Conservation (phyloP, 192 early-diverging fungal genomes). For the Linnemannia hyalina region DNA sequence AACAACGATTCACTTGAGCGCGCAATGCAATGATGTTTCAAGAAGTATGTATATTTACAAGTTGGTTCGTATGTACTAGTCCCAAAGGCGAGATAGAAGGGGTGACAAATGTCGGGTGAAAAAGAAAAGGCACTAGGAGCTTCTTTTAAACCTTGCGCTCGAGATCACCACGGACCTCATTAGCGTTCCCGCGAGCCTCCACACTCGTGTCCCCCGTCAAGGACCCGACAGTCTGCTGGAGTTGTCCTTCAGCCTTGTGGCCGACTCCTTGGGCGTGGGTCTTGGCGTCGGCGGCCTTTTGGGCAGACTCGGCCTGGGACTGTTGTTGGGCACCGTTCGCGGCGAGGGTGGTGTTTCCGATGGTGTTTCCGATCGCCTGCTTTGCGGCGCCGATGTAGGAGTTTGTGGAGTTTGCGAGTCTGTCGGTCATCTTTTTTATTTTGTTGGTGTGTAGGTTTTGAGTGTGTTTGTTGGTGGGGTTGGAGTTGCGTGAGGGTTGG, state of each 20-base stretch:
- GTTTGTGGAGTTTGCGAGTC: slow-evolving; percentile 8
- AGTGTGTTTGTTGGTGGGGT: background rate
- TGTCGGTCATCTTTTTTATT: slow-evolving; percentile 2
- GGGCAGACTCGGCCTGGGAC: slow-evolving; percentile 11
- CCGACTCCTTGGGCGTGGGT: background rate
- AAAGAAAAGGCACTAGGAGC: background rate
- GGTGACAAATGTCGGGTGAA: no score
- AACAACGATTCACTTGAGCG: background rate
- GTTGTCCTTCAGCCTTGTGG: background rate
- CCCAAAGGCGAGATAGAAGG: no score
- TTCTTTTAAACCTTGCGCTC: slow-evolving; percentile 9
- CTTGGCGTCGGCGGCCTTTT: slow-evolving; percentile 3
- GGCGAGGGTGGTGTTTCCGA: slow-evolving; percentile 3
- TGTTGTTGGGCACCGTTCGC: background rate
- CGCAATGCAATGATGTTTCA: background rate
- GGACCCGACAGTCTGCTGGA: slow-evolving; percentile 5
- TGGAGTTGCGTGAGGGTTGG: background rate
- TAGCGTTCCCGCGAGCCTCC: slow-evolving; percentile 12
- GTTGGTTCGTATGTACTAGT: background rate
- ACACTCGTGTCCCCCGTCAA: background rate
- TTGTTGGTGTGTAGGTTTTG: background rate
- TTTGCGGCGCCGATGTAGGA: slow-evolving; percentile 17
- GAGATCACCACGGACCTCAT: background rate
- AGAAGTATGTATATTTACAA: background rate
- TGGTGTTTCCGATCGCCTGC: background rate